A percentile compares a stretch with the other conserved stretches of the same genome.
Conservation (phyloP, 2,329 filamentous ascomycete species). For the Cordyceps tenuipes region DNA sequence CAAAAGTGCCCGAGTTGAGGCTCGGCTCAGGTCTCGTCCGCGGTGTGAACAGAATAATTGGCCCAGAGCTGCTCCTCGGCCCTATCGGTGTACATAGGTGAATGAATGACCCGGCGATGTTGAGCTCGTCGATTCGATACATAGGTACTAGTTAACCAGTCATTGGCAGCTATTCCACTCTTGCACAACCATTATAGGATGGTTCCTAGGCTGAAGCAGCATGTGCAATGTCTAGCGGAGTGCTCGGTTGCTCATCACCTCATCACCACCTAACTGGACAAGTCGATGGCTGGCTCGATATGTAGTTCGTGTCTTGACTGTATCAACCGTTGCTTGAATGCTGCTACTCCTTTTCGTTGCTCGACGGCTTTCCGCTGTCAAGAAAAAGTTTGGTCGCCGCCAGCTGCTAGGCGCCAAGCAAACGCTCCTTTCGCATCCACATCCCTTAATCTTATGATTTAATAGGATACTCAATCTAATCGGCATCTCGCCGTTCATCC, state of each 20-base stretch:
- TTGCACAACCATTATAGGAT: background rate
- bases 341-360: too few relatives aligned
- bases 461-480: background rate
- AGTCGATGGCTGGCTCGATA: background rate
- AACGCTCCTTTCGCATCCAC: background rate
- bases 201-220: background rate
- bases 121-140: background rate
- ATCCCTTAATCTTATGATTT: background rate
- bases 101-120: background rate
- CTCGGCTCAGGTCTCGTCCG: background rate
- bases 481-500: background rate
- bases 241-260: background rate
- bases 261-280: constrained; percentile 5
- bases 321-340: too few relatives aligned
- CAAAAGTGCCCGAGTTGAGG: constrained; percentile 6
- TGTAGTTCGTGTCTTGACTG: too few relatives aligned
- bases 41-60: background rate
- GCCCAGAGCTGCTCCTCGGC: background rate
- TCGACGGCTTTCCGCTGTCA: too few relatives aligned
- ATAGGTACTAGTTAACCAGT: background rate
- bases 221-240: background rate
- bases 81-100: constrained; percentile 6
- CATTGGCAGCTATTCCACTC: background rate
- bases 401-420: background rate
- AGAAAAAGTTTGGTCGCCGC: too few relatives aligned